These are phyloP conservation scores for Cladophialophora yegresii DNA, from an alignment of 2,329 filamentous ascomycete genomes.

Conservation along the genomic window DNA sequence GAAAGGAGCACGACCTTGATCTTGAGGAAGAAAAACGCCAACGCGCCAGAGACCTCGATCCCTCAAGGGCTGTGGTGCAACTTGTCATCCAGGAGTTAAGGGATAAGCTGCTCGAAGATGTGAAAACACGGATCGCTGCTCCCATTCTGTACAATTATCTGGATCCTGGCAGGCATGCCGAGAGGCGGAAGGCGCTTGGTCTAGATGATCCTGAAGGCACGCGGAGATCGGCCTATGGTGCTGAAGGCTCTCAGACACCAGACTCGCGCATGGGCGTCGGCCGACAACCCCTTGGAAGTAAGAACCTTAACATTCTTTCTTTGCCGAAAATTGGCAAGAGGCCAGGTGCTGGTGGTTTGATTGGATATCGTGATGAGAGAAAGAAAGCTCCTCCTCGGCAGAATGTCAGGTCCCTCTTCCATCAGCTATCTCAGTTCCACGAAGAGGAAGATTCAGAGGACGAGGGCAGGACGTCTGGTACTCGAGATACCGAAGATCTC, in stretches of 20 bases:
- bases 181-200: conserved; percentile 78
- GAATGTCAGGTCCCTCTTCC: conserved; percentile 75
- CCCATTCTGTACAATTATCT: conserved; percentile 79
- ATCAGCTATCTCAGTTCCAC: conserved; percentile 71
- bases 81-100: conserved; percentile 77
- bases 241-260: conserved; percentile 66
- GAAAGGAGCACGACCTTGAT: conserved; percentile 76
- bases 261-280: conserved; percentile 46
- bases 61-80: conserved; percentile 79
- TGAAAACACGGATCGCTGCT: conserved; percentile 82
- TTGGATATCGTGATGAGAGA: conserved; percentile 69
- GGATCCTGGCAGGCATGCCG: conserved; percentile 75
- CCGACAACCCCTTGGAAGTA: conserved; percentile 44
- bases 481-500: conserved; percentile 78
- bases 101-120: conserved; percentile 83
- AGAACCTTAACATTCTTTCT: conserved; percentile 60
- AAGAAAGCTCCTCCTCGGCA: conserved; percentile 61
- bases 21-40: conserved; percentile 87
- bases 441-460: conserved; percentile 89
- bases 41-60: conserved; percentile 83
- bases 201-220: conserved; percentile 68
- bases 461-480: conserved; percentile 67
- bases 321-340: conserved; percentile 75
- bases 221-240: conserved; percentile 61
- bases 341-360: conserved; percentile 58